These are phyloP conservation scores for Calonectria leucothoes DNA, from an alignment of 2,329 filamentous ascomycete genomes.

Conservation along the genomic window DNA sequence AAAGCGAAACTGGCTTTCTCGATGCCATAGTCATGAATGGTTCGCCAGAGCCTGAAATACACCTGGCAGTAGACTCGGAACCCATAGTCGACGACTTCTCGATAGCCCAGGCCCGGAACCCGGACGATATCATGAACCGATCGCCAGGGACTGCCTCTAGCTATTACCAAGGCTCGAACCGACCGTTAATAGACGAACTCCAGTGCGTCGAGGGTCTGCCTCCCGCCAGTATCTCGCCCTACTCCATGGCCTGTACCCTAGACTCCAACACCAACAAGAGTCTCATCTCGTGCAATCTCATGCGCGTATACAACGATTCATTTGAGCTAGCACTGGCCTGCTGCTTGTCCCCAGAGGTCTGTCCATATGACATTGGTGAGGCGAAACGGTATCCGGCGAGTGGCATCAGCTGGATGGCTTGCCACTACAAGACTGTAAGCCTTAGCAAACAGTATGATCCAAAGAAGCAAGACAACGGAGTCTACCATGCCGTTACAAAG, in stretches of 20 bases:
- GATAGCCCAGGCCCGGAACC: slow-evolving; percentile 34
- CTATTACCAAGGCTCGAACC: slow-evolving; percentile 39
- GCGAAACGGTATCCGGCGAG: slow-evolving; percentile 31
- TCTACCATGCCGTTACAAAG: slow-evolving; percentile 60
- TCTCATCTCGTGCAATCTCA: slow-evolving; percentile 40
- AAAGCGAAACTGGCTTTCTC: neutral
- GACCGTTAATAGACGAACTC: slow-evolving; percentile 33
- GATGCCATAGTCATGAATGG: neutral
- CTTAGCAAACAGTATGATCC: slow-evolving; percentile 38
- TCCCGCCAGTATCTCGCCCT: slow-evolving; percentile 39
- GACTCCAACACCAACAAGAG: slow-evolving; percentile 41
- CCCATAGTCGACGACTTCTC: slow-evolving; percentile 36
- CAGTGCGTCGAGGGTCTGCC: slow-evolving; percentile 36
- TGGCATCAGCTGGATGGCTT: slow-evolving; percentile 42
- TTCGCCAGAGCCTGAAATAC: neutral
- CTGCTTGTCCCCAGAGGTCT: slow-evolving; percentile 66
- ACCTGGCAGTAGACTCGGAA: slow-evolving; percentile 24
- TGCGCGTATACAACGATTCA: slow-evolving; percentile 63
- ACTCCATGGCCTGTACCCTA: slow-evolving; percentile 40
- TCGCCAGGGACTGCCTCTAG: slow-evolving; percentile 38
- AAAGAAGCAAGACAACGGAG: slow-evolving; percentile 52
- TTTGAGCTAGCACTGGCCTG: slow-evolving; percentile 64
- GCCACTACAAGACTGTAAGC: slow-evolving; percentile 39
- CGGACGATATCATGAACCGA: slow-evolving; percentile 34
- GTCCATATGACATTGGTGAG: slow-evolving; percentile 54